Base-by-base conservation (phyloP, 495 filamentous ascomycete genomes). In the Tuber brumale region DNA sequence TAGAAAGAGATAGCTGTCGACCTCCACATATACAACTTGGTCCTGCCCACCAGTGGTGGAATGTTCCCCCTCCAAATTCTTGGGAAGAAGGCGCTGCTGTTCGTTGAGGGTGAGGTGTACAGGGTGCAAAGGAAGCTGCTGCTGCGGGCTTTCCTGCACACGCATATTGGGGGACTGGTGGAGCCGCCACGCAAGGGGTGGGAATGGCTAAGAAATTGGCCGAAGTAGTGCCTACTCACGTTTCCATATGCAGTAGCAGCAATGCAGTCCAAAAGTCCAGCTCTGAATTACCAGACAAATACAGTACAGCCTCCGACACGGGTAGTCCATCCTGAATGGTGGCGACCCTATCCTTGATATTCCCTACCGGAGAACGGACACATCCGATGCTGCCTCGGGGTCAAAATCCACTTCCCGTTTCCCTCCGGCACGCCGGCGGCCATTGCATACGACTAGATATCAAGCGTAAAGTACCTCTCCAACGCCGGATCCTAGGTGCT, bases 71-170 rank as follows among this genome's bases (percentile, higher is more conserved):
- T 42, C 8, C 41, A 42, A 42, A 42, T 42, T 10, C 37, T 21
- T 2, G 95, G 95, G 0, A 3, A 80, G 72, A 41, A 94, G 95
- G 0, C 6, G 41, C 78, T 98, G 0, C 85, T 97, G 18, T 86
- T 97, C 9, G 91, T 93, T 1, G 94, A 97, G 83, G 94, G 94
- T 35, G 91, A 94, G 19, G 92, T 93, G 76, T 94, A 97, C 82
- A 93, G 91, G 86, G 86, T 87, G 70, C 94, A 97, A 86, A 87
- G 94, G 19, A 93, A 90, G 80, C 90, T 91, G 71, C 86, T 97
- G 3, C 89, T 92, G 86, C 94, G 94, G 1, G 94, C 93, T 0
- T 98, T 97, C 81, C 85, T 90, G 19, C 97, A 92, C 82, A 88
- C 93, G 27, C 94, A 97, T 80, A 85, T 97, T 83, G 96, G 96